These are phyloP conservation scores for Botrytis tulipae DNA, from an alignment of 2,329 filamentous ascomycete genomes.

Conservation along the genomic window DNA sequence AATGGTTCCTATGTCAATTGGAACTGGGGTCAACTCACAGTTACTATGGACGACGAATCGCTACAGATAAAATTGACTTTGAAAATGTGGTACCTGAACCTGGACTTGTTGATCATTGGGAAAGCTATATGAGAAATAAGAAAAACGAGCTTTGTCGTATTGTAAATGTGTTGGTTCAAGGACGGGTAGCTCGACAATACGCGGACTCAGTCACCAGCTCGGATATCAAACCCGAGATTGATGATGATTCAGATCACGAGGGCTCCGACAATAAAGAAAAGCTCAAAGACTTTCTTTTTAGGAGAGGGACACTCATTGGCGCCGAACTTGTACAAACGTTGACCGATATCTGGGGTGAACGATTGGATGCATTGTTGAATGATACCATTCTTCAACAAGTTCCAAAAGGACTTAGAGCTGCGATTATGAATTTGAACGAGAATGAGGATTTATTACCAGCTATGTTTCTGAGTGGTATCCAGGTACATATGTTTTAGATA, in stretches of 20 bases:
- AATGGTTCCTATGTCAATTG: conserved; percentile 40
- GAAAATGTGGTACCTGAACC: conserved; percentile 21
- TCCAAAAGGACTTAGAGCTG: conserved; percentile 35
- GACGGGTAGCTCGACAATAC: conserved; percentile 15
- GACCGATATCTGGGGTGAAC: conserved; percentile 33
- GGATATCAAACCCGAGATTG: conserved; percentile 6
- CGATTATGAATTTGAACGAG: conserved; percentile 39
- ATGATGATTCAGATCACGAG: conserved; percentile 24
- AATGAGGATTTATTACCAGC: conserved; percentile 38
- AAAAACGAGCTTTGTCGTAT: conserved; percentile 24
- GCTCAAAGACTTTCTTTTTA: conserved; percentile 14
- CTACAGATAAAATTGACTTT: conserved; percentile 28
- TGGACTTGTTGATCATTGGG: conserved; percentile 23
- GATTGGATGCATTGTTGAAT: conserved; percentile 35
- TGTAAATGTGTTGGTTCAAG: conserved; percentile 16
- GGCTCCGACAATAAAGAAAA: conserved; percentile 12
- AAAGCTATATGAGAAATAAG: conserved; percentile 27
- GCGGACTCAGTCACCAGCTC: conserved; percentile 18
- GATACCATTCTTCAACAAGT: conserved; percentile 37
- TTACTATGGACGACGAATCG: conserved; percentile 35
- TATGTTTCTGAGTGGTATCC: conserved; percentile 39
- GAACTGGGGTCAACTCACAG: conserved; percentile 36
- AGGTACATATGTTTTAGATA: conserved; percentile 39
- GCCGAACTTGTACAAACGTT: conserved; percentile 35
- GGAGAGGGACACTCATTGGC: conserved; percentile 23